These are phyloP conservation scores for Pichia sp. DNA, from an alignment of 1,139 yeast species.

Conservation along the genomic window DNA sequence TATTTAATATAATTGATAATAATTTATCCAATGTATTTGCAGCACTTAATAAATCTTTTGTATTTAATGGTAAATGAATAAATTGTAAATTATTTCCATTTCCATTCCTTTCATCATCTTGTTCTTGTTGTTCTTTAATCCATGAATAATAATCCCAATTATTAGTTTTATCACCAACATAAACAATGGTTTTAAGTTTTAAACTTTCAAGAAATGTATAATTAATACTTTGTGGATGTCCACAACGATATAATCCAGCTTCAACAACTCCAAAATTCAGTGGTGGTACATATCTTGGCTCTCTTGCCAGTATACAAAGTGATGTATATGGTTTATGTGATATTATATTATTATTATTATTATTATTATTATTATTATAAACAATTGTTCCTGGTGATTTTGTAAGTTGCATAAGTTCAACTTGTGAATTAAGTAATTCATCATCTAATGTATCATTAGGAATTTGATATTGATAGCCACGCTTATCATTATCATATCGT, in stretches of 20 bases:
- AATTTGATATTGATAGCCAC: too few relatives aligned
- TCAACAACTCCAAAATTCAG: constrained; percentile 85
- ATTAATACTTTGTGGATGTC: constrained; percentile 87
- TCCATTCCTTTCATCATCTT: too few relatives aligned
- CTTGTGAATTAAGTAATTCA: constrained; percentile 11
- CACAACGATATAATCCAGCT: constrained; percentile 81
- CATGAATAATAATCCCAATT: constrained; percentile 57
- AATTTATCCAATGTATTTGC: too few relatives aligned
- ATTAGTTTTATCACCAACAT: constrained; percentile 71
- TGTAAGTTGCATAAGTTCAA: constrained; percentile 4
- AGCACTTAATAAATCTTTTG: too few relatives aligned
- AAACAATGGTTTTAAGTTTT: constrained; percentile 70
- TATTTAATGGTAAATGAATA: constrained; percentile 33
- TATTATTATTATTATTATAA: too few relatives aligned
- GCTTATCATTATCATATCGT: too few relatives aligned
- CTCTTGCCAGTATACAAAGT: constrained; percentile 24
- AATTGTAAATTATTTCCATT: constrained; percentile 28
- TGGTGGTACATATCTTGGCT: constrained; percentile 68
- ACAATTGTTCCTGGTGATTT: too few relatives aligned
- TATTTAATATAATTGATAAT: constrained; percentile 31
- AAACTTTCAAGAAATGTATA: constrained; percentile 70
- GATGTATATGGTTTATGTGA: constrained; percentile 21
- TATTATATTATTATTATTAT: too few relatives aligned
- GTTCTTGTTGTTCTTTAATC: constrained; percentile 33
- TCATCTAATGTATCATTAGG: background rate